Base-by-base conservation (phyloP, 345 rosid genomes). In the Rhodamnia argentea region DNA sequence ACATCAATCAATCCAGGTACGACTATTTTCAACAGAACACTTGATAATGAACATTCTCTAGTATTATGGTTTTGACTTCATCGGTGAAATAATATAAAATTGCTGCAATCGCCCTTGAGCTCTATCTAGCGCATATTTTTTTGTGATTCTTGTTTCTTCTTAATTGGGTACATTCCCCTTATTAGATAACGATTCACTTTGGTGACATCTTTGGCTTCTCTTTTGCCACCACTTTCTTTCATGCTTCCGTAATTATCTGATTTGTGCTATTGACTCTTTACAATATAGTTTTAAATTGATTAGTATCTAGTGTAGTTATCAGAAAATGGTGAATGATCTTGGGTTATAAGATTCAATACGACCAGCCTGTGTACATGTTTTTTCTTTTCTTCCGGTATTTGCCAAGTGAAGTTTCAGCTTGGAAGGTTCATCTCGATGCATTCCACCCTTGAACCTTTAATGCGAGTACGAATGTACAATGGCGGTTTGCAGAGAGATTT, bases 1-100 rank as follows among this genome's bases (percentile, higher is more conserved):
- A 55, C 99, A 96, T 90, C 99, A 96, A 87, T 97, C 99, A 57
- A 94, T 94, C 62, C 99, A 97, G 99, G 99, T 96, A 29, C 0
- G 20, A 62, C 32, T 27, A 27, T 62, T 62, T 29, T 88, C 75
- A 14, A 62, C 75, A 27, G 75, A 62, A 29, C 40, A 29, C 40
- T 62, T 62, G 10, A 62, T 29, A 27, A 27, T 62, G 75, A 54
- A 5, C 7, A 26, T 82, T 13, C 56, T n/a, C 11, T 50, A 26
- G 59, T 82, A 37, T 52, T 82, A n/a, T 78, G 57, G 52, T 55
- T 82, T 52, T 83, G 83, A 52, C 64, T n/a, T 52, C 29, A n/a
- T 86, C 44, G 8, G 15, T 78, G 32, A 22, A 23, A 57, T 85
- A 4, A n/a, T 27, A 44, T 24, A 60, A 60, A 60, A n/a, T 60